These are phyloP conservation scores for Endoconidiophora laricicola DNA, from an alignment of 2,329 filamentous ascomycete genomes.

Conservation along the genomic window DNA sequence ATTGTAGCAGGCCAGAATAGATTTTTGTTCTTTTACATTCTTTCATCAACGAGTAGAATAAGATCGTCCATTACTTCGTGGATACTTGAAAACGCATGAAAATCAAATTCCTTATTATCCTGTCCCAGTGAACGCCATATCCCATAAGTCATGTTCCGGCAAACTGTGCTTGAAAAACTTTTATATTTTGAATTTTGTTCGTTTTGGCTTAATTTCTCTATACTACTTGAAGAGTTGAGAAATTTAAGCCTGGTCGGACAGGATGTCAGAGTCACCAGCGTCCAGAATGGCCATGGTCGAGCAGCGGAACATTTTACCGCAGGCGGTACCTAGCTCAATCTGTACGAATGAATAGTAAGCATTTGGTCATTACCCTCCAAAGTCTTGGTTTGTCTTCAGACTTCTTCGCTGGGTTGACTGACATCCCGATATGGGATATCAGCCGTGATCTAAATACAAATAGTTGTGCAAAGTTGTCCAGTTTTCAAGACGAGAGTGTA, in stretches of 20 bases:
- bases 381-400: conserved; percentile 43
- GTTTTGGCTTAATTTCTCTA: conserved; percentile 6
- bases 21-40: background rate
- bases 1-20: background rate
- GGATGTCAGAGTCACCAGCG: conserved; percentile 96
- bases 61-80: background rate
- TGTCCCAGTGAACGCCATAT: conserved; percentile 7
- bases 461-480: background rate
- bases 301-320: conserved; percentile 97
- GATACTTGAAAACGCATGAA: conserved; percentile 7
- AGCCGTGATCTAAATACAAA: too few species aligned
- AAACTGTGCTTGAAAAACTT: conserved; percentile 1
- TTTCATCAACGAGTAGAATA: background rate
- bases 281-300: conserved; percentile 95
- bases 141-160: conserved; percentile 1
- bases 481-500: conserved; percentile 13
- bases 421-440: too few species aligned
- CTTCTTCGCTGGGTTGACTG: conserved; percentile 76
- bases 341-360: conserved; percentile 42
- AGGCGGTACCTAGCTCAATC: conserved; percentile 97
- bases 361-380: conserved; percentile 58
- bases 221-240: conserved; percentile 6
- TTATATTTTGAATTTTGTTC: conserved; percentile 5
- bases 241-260: conserved; percentile 45
- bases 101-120: conserved; percentile 1